Base-by-base conservation (phyloP, 2,329 filamentous ascomycete species). In the Tolypocladium ovalisporum region DNA sequence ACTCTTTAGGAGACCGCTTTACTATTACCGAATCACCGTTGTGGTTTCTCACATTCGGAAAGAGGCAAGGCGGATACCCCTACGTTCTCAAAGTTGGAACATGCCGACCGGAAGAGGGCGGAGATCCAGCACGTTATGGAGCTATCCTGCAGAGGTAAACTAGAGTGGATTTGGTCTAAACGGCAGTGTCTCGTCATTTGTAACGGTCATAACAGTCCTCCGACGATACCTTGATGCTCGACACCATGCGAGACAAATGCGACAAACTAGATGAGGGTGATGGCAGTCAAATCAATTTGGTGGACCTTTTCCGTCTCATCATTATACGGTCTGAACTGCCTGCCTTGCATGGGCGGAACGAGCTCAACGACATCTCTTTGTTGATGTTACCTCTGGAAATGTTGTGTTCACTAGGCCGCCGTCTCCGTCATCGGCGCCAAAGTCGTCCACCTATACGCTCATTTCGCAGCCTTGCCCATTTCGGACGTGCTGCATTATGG, bases 381-480 rank as follows among this genome's bases (percentile, higher is more conserved):
- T 34, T 34, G 32, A 34, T 34, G 32, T 34, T n/a, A n/a, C n/a
- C n/a, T n/a, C n/a, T n/a, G n/a, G n/a, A n/a, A n/a, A n/a, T n/a
- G n/a, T n/a, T n/a, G n/a, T n/a, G n/a, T n/a, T n/a, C n/a, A n/a
- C n/a, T n/a, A n/a, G 36, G 64, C 65, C 42, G 63, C 64, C n/a
- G 57, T 70, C 59, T 63, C 69, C 22, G 57, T 70, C 55, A 59
- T 68, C 37, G 62, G 62, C 44, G 67, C 68, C 34, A 73, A 73
- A 56, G 59, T 62, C 8, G 60, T 67, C 3, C 71, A 73, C 57
- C 60, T 73, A 39, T 65, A 67, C 56, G 69, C 65, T 37, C 68
- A 73, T 34, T 58, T 66, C 24, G 61, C 59, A 6, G 67, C 71
- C 7, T 57, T 73, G n/a, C 64, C 68, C 1, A 58, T 63, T 3